Percentiles rank a stretch among this genome's conserved stretches.
phyloP scores from a whole-genome alignment of 306 rosid genomes.

The Hippophae rhamnoides region DNA sequence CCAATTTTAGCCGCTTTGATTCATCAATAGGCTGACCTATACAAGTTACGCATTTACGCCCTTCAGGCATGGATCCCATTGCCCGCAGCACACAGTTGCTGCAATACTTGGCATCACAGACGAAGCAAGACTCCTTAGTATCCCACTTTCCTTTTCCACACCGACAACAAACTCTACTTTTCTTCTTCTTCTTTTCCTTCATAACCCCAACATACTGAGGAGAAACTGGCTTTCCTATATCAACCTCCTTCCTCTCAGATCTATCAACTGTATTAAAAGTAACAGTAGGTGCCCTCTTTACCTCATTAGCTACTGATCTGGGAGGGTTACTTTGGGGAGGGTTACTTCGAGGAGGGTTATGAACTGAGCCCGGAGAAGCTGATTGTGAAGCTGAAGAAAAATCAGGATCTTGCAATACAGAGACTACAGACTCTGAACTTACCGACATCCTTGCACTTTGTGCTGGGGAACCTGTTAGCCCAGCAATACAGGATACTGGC shows the following conservation, averaged over 20 bases:
- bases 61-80: slow-evolving; percentile 99
- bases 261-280: slow-evolving; percentile 54
- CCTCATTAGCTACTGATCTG: slow-evolving; percentile 13
- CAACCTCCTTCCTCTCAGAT: slow-evolving; percentile 54
- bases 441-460: slow-evolving; percentile 68
- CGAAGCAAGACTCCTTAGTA: slow-evolving; percentile 83
- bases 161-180: slow-evolving; percentile 69
- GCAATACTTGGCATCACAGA: slow-evolving; percentile 85
- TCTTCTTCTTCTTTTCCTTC: slow-evolving; percentile 78
- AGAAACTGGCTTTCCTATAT: slow-evolving; percentile 57
- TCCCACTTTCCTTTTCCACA: slow-evolving; percentile 98
- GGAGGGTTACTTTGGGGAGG: slow-evolving; percentile 8
- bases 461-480: slow-evolving; percentile 55
- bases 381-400: slow-evolving; percentile 24
- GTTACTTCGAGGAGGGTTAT: slow-evolving; percentile 8
- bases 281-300: slow-evolving; percentile 39
- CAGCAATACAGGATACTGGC: slow-evolving; percentile 76
- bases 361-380: slow-evolving; percentile 25
- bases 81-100: slow-evolving; percentile 87
- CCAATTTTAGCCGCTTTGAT: slow-evolving; percentile 67
- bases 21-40: slow-evolving; percentile 83
- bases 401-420: slow-evolving; percentile 30
- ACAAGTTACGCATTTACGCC: slow-evolving; percentile 90
- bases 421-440: slow-evolving; percentile 31
- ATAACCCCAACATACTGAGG: slow-evolving; percentile 60